These are phyloP conservation scores for Glomus cerebriforme DNA, from an alignment of 192 early-diverging fungal genomes.

Conservation along the genomic window DNA sequence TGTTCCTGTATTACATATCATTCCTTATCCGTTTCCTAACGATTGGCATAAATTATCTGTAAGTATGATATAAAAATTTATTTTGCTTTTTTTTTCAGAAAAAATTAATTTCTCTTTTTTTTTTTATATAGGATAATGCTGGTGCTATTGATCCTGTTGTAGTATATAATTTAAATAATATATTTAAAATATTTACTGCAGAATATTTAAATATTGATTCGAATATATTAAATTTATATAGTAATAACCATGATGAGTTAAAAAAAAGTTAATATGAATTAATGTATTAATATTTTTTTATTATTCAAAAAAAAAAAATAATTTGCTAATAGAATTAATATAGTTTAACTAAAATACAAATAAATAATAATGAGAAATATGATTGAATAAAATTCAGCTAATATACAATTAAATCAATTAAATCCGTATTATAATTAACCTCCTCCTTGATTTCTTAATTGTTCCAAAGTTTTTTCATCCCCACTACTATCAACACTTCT, in stretches of 20 bases:
- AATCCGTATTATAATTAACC: too few species aligned
- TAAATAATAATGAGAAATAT: too few species aligned
- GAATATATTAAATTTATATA: background rate
- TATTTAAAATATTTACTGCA: conserved; percentile 81
- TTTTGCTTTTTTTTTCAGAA: background rate
- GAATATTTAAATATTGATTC: conserved; percentile 49
- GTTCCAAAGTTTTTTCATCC: background rate
- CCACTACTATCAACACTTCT: background rate
- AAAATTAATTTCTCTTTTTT: background rate
- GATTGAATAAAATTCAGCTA: too few species aligned
- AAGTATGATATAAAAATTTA: conserved; percentile 13
- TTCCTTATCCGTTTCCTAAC: conserved; percentile 82
- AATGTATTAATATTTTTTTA: too few species aligned
- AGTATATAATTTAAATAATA: conserved; percentile 72
- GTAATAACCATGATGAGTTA: background rate
- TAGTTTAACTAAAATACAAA: too few species aligned
- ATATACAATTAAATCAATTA: too few species aligned
- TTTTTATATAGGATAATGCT: conserved; percentile 64
- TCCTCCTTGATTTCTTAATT: background rate
- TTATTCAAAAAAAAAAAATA: background rate
- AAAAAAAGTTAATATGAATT: too few species aligned
- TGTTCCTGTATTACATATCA: conserved; percentile 86
- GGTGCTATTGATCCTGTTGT: conserved; percentile 63
- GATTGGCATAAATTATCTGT: conserved; percentile 81
- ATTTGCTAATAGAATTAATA: too few species aligned